phyloP scores from a whole-genome alignment of 257 asterid species.

The Leonotis leonurus region DNA sequence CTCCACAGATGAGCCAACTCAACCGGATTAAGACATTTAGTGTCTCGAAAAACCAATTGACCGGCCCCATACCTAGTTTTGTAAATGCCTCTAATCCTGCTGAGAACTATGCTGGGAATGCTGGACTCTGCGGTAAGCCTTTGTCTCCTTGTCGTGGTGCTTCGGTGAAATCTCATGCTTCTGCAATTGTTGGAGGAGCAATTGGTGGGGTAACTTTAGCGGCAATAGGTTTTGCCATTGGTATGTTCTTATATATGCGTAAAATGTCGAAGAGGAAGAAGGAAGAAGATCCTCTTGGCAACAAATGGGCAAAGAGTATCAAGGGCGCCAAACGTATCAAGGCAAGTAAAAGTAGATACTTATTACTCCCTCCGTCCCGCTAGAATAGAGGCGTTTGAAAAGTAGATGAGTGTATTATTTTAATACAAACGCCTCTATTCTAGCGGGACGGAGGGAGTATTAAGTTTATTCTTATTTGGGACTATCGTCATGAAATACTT shows the following conservation, averaged over 20 bases:
- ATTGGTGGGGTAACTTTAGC: slow-evolving; percentile 32
- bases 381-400: no score
- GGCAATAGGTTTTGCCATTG: slow-evolving; percentile 24
- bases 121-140: slow-evolving; percentile 39
- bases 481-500: no score
- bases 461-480: no score
- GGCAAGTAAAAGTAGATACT: no score
- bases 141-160: slow-evolving; percentile 21
- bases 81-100: not conserved
- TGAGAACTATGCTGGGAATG: slow-evolving; percentile 28
- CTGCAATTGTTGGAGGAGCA: slow-evolving; percentile 29
- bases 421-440: no score
- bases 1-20: slow-evolving; percentile 30
- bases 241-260: slow-evolving; percentile 25
- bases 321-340: slow-evolving; percentile 39
- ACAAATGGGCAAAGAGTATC: slow-evolving; percentile 51
- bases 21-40: slow-evolving; percentile 30
- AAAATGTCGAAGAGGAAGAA: slow-evolving; percentile 37
- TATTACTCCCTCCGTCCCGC: no score
- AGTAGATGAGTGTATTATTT: no score
- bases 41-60: slow-evolving; percentile 30
- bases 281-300: slow-evolving; percentile 48
- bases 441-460: no score
- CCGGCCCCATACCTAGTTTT: slow-evolving; percentile 32
- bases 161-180: slow-evolving; percentile 10